Conservation (phyloP, 2,329 filamentous ascomycete genomes). For the Colletotrichum karsti region DNA sequence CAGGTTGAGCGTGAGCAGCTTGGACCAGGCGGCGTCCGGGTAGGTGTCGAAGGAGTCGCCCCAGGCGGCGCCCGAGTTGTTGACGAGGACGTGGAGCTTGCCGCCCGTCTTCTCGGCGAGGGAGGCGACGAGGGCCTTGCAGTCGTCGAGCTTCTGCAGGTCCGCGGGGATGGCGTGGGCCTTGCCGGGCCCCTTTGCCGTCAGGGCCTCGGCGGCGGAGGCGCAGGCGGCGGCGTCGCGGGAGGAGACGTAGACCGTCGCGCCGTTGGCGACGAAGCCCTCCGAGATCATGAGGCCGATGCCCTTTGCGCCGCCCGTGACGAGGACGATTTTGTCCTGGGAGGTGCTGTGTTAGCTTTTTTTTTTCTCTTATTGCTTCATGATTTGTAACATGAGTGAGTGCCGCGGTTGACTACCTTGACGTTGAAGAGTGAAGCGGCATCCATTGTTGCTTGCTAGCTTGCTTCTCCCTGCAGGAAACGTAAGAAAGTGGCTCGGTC, state of each 20-base stretch:
- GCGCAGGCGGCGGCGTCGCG: slow-evolving; percentile 68
- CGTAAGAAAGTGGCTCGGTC: no score
- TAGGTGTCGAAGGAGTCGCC: slow-evolving; percentile 67
- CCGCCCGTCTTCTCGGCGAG: slow-evolving; percentile 55
- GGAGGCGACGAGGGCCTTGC: slow-evolving; percentile 60
- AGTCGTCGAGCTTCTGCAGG: slow-evolving; percentile 67
- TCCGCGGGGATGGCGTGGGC: slow-evolving; percentile 69
- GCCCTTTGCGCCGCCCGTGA: slow-evolving; percentile 68
- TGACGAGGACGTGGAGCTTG: slow-evolving; percentile 69
- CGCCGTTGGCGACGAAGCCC: slow-evolving; percentile 71
- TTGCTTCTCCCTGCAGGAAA: not conserved
- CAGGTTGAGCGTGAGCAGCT: slow-evolving; percentile 70
- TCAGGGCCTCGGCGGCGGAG: slow-evolving; percentile 64
- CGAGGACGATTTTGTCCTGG: slow-evolving; percentile 65
- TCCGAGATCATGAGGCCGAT: slow-evolving; percentile 75
- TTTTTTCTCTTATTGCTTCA: not conserved
- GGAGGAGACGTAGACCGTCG: slow-evolving; percentile 72
- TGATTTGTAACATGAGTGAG: not conserved
- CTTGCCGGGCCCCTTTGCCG: slow-evolving; percentile 57
- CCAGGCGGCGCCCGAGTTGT: slow-evolving; percentile 74
- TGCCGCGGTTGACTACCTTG: slow-evolving; percentile 54
- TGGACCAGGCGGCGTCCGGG: slow-evolving; percentile 65
- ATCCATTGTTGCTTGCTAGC: slow-evolving; percentile 61
- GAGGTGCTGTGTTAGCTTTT: not conserved
- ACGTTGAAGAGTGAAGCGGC: slow-evolving; percentile 64